Conservation (phyloP, 352 stramenopile species). For the Globisporangium canariense region DNA sequence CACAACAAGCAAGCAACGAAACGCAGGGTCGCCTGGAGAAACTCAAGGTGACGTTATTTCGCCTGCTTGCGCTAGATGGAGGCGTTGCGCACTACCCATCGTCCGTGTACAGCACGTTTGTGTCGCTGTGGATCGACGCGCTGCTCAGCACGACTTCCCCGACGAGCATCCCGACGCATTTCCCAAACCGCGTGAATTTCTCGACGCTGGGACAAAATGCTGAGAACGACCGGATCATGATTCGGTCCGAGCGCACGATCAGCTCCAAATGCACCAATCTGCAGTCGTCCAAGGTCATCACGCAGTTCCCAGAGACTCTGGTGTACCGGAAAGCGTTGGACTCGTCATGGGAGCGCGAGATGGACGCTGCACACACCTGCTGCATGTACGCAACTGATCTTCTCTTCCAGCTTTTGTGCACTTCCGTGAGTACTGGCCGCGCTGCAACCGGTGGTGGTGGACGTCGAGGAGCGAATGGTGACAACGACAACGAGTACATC, state of each 20-base stretch:
- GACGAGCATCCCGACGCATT: constrained; percentile 75
- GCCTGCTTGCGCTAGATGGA: constrained; percentile 47
- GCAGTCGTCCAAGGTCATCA: constrained; percentile 75
- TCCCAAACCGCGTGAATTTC: constrained; percentile 40
- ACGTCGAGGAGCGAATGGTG: neutral
- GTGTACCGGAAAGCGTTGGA: constrained; percentile 78
- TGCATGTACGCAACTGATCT: constrained; percentile 56
- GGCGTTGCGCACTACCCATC: constrained; percentile 64
- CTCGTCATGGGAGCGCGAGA: constrained; percentile 63
- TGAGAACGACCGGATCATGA: constrained; percentile 38
- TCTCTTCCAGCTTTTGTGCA: constrained; percentile 38
- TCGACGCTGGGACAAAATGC: constrained; percentile 12
- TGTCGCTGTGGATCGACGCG: constrained; percentile 62
- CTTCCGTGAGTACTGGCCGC: constrained; percentile 20
- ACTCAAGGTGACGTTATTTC: constrained; percentile 48
- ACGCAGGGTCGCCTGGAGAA: constrained; percentile 29
- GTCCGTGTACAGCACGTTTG: constrained; percentile 67
- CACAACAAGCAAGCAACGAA: neutral
- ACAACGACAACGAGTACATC: constrained; percentile 10
- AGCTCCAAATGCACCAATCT: constrained; percentile 82
- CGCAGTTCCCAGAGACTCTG: constrained; percentile 41
- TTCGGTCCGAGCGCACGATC: constrained; percentile 72
- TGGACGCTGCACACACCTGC: constrained; percentile 55
- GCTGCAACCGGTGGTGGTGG: constrained; percentile 7
- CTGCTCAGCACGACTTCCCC: constrained; percentile 55